Base-by-base conservation (phyloP, 2,329 filamentous ascomycete genomes). In the Sclerotinia sclerotiorum region DNA sequence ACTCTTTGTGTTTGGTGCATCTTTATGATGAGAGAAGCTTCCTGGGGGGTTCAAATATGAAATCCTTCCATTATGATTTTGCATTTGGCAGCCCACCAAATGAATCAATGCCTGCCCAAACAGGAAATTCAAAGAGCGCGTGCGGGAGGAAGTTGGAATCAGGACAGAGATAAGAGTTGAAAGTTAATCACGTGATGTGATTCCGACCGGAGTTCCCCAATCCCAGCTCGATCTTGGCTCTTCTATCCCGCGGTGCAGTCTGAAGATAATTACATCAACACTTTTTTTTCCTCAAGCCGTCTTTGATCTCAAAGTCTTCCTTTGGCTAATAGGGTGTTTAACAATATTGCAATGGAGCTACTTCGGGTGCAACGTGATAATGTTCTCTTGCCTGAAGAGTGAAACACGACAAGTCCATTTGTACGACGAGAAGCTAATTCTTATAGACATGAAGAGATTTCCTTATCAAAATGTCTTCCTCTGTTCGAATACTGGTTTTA, bases 361-460 rank as follows among this genome's bases (percentile, higher is more conserved):
- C 5, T 29, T 13, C 58, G 44, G 44, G 58, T 49, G 44, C 58
- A 35, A 49, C 58, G n/a, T 56, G 63, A 56, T 32, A 56, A 11
- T 7, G n/a, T 24, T 62, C 17, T 56, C 48, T 65, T 11, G 11
- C 5, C 7, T 21, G 19, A 55, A 48, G 46, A 48, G 51, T 64
- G 66, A 10, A 39, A 52, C 44, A 35, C 39, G 56, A 65, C 57
- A 67, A 70, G 35, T 42, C 13, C 44, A 48, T 62, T 62, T 29
- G 58, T 49, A 35, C 29, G 13, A 49, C 21, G 29, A 49, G 32
- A 54, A 5, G 32, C 61, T 63, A 44, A 24, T 70, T 39, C 44
- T 35, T 46, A 58, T 42, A 49, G n/a, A 32, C 10, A 48, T 57
- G 19, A n/a, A 21, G 32, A 29, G 27, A 1, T 35, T 32, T 44